Base-by-base conservation (phyloP, 495 filamentous ascomycete genomes). In the Hyaloscypha hepaticicola region DNA sequence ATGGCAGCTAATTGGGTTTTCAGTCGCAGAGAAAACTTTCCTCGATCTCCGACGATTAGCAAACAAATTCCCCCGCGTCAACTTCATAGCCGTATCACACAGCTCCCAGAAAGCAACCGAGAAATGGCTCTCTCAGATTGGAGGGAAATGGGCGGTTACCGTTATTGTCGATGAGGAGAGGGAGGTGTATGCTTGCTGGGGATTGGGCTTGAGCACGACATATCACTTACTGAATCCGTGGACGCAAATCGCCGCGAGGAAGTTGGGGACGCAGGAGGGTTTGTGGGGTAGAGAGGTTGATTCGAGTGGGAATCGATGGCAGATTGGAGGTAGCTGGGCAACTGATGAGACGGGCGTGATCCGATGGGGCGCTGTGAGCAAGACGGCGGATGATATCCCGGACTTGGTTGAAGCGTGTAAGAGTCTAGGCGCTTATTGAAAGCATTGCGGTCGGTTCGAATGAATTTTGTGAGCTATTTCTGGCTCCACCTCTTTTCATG, bases 11-110 rank as follows among this genome's bases (percentile, higher is more conserved):
- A 60, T 24, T n/a, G n/a, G 4, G 7, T 12, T 63, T 1, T 7
- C 59, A 82, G 83, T 85, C 69, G 84, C 85, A 24, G 85, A 87
- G 67, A 85, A 87, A 69, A 81, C 83, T 6, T 85, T 85, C 75
- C 73, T 79, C 22, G 67, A 71, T 24, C 72, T 87, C 16, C 77
- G 83, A 24, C 60, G 69, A 14, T 66, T 77, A 61, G 84, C 85
- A 21, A 73, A 71, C 38, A 63, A 72, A 22, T 75, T 87, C 68
- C 77, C 78, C 0, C 61, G 77, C 22, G 69, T 87, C 1, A 71
- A 77, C 61, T 88, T 82, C 76, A 71, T 87, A 52, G 85, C 85
- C 28, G 74, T 88, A 25, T 87, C 86, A 8, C 86, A 87, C 69
- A 79, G 77, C 38, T 77, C 80, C 11, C 60, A 73, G 24, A 68